Evolutionary conservation across 2,329 filamentous ascomycete genomes (phyloP), one percentile per base, ranked within the genome.

Genomic region (Alternaria ventricosa): DNA sequence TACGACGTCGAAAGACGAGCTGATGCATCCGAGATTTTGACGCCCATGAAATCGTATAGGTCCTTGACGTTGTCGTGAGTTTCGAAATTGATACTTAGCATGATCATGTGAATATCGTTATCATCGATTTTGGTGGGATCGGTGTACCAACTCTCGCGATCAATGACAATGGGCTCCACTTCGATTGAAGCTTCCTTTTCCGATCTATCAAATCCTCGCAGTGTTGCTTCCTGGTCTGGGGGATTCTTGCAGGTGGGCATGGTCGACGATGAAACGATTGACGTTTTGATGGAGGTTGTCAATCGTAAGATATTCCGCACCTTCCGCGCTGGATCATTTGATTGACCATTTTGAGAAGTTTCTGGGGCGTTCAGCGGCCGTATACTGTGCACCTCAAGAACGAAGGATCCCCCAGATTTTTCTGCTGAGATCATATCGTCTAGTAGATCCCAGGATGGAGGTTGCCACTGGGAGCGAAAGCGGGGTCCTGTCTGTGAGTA

Each of bases 391-490:
- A 72, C 54, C 15, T 71, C 57, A 13, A 74, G 43, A 23, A 66
- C 44, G 25, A 73, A 70, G 4, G 44, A 71, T 30, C 64, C 64
- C n/a, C 66, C 68, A n/a, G 64, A 63, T 8, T 68, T 60, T 18
- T 74, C 50, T 28, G 69, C 64, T 11, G 67, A 57, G 22, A 79
- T 55, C 67, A 78, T 76, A n/a, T 75, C 65, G 47, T 66, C 20
- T 59, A 74, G 41, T 67, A 72, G 50, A 61, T 76, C 55, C 20
- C 44, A 23, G 12, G 64, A 62, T 5, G 70, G 71, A 6, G 62
- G 64, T 25, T 70, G 57, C 78, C 78, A 81, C 30, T 25, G 8
- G 13, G 56, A 25, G 25, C 65, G 67, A 25, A 55, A 53, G 20
- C 51, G 13, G 45, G 54, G 46, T 20, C 65, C 49, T 5, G 36